A percentile compares a stretch with the other conserved stretches of the same genome.
Conservation (phyloP, 169 alveolate species). For the Babesia sp. region DNA sequence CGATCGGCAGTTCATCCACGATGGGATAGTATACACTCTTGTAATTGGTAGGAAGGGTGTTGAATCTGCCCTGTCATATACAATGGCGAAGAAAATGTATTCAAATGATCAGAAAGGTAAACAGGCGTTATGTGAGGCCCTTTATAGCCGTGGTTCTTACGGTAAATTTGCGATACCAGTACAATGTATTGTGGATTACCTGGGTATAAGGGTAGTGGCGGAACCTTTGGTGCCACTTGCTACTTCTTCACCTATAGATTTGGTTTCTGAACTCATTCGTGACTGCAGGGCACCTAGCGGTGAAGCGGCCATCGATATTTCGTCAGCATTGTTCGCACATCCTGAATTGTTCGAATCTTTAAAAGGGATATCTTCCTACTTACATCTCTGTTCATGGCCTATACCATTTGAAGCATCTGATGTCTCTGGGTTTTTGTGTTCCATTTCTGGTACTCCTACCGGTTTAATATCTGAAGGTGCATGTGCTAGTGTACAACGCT, state of each 20-base stretch:
- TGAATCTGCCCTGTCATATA: slow-evolving; percentile 29
- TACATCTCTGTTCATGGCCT: slow-evolving; percentile 66
- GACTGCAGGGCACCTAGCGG: slow-evolving; percentile 14
- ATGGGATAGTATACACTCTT: slow-evolving; percentile 61
- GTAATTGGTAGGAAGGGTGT: slow-evolving; percentile 22
- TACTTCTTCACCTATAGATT: slow-evolving; percentile 26
- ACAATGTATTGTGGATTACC: slow-evolving; percentile 70
- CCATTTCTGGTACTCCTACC: neutral
- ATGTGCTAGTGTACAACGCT: slow-evolving; percentile 58
- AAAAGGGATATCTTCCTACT: slow-evolving; percentile 41
- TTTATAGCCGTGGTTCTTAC: slow-evolving; percentile 58
- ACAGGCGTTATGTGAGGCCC: slow-evolving; percentile 73
- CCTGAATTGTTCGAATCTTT: slow-evolving; percentile 49
- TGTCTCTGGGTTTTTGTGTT: neutral
- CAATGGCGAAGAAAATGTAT: slow-evolving; percentile 70
- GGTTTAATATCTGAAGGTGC: slow-evolving; percentile 33
- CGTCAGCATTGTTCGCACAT: slow-evolving; percentile 56
- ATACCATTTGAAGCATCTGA: slow-evolving; percentile 74
- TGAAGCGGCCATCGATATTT: slow-evolving; percentile 21
- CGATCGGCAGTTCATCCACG: slow-evolving; percentile 51
- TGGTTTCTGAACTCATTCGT: slow-evolving; percentile 16
- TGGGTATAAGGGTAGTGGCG: slow-evolving; percentile 74
- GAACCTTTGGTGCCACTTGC: slow-evolving; percentile 73
- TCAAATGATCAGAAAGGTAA: slow-evolving; percentile 77
- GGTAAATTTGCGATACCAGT: slow-evolving; percentile 68